Conservation (phyloP, 805 yeast genomes). For the Saccharomycopsis selenospora region DNA sequence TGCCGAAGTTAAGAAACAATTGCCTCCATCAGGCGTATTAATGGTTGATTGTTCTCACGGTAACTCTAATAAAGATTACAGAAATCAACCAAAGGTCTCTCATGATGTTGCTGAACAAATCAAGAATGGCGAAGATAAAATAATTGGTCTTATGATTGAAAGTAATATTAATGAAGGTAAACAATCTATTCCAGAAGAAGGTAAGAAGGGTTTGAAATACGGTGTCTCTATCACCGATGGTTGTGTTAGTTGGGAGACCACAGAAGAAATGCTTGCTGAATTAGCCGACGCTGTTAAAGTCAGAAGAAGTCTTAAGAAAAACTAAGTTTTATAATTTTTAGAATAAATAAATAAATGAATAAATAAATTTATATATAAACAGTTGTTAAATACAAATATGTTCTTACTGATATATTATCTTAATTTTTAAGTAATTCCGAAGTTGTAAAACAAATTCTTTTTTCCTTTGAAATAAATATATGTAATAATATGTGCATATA, state of each 20-base stretch:
- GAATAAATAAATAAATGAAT: background rate
- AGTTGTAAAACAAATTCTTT: too few species aligned
- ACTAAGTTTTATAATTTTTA: background rate
- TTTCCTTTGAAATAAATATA: too few species aligned
- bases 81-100: conserved; percentile 89
- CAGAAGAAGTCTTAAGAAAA: conserved; percentile 46
- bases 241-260: conserved; percentile 85
- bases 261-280: conserved; percentile 60
- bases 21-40: conserved; percentile 34
- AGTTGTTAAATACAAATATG: too few species aligned
- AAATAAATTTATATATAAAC: background rate
- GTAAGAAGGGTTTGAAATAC: conserved; percentile 69
- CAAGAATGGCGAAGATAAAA: conserved; percentile 59
- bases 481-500: too few species aligned
- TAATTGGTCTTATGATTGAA: conserved; percentile 97
- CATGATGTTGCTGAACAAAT: conserved; percentile 72
- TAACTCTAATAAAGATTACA: conserved; percentile 83
- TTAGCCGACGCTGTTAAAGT: conserved; percentile 74
- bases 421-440: too few species aligned
- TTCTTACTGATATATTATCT: too few species aligned
- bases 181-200: conserved; percentile 80
- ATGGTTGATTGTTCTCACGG: conserved; percentile 99
- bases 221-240: conserved; percentile 98
- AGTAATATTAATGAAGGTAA: conserved; percentile 87
- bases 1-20: conserved; percentile 41